These are phyloP conservation scores for Mariannaea elegans DNA, from an alignment of 2,329 filamentous ascomycete genomes.

Conservation along the genomic window DNA sequence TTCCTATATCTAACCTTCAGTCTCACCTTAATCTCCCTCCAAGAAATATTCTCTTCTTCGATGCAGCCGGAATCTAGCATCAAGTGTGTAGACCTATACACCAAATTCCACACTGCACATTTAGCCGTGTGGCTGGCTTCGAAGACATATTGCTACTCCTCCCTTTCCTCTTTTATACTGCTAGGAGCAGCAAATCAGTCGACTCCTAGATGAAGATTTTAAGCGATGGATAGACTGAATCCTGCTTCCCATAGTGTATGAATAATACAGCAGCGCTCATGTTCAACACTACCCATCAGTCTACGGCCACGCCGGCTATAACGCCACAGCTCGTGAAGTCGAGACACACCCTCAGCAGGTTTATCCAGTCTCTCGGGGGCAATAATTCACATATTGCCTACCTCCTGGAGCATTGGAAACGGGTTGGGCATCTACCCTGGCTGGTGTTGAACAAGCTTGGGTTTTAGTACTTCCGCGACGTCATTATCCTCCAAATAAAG, in stretches of 20 bases:
- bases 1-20: too few species aligned
- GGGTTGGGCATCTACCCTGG: neutral
- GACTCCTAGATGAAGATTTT: constrained; percentile 7
- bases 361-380: constrained; percentile 7
- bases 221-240: constrained; percentile 3
- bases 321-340: too few species aligned
- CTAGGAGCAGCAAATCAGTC: too few species aligned
- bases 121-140: too few species aligned
- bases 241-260: neutral
- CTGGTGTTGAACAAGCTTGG: neutral
- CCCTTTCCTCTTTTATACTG: neutral
- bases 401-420: too few species aligned
- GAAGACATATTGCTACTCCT: neutral
- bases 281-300: constrained; percentile 9
- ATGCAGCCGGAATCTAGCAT: too few species aligned
- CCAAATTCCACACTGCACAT: neutral
- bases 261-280: constrained; percentile 8
- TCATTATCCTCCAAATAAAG: constrained; percentile 1
- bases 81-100: neutral
- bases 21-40: constrained; percentile 2
- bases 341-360: neutral
- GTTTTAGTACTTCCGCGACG: neutral
- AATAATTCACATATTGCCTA: too few species aligned
- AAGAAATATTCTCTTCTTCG: neutral
- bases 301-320: neutral